A percentile compares a stretch with the other conserved stretches of the same genome.
phyloP scores from a whole-genome alignment of 1,139 yeast species.

The Blastobotrys malaysiensis region DNA sequence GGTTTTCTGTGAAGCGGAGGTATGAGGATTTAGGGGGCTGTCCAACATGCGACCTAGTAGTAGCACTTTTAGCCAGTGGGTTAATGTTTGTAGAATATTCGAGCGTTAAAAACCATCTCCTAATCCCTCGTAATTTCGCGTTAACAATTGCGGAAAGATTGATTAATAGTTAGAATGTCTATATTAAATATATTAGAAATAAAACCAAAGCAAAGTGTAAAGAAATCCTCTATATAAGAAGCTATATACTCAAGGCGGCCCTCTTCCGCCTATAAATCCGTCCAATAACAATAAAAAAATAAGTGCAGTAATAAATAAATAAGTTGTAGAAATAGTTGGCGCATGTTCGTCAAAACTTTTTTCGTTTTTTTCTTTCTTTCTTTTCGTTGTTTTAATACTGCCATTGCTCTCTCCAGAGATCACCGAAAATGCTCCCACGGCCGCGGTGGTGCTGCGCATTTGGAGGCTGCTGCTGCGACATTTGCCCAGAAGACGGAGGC shows the following conservation, averaged over 20 bases:
- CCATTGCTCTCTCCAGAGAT: neutral
- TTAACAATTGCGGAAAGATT: no score
- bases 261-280: neutral
- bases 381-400: neutral
- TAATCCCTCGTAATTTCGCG: no score
- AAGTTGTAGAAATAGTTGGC: neutral
- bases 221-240: neutral
- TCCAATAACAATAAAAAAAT: neutral
- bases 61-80: no score
- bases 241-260: neutral
- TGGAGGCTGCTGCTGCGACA: neutral
- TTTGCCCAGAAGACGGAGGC: slow-evolving; percentile 6
- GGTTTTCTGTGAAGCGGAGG: no score
- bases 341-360: neutral
- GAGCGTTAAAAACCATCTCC: no score
- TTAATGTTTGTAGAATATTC: no score
- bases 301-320: neutral
- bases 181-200: neutral
- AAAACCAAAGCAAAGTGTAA: neutral
- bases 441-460: neutral
- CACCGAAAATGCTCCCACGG: neutral
- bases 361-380: neutral
- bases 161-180: no score
- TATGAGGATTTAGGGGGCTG: no score
- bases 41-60: no score